A percentile compares a stretch with the other conserved stretches of the same genome.
phyloP scores from a whole-genome alignment of 2,329 filamentous ascomycete genomes.

The Sclerotinia nivalis region DNA sequence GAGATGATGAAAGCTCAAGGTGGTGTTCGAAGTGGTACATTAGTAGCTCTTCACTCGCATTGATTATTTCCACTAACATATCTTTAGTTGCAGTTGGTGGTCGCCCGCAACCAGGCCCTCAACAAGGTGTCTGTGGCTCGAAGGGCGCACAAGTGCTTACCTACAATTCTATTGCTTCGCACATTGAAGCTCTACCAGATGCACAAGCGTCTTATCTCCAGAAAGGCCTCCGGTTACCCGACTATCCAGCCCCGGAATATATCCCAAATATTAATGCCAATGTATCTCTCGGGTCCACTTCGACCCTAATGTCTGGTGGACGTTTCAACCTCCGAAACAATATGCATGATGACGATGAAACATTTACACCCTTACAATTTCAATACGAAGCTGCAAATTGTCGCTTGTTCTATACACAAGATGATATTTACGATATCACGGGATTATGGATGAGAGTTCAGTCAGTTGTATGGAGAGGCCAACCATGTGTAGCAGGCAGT shows the following conservation, averaged over 20 bases:
- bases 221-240: constrained; percentile 22
- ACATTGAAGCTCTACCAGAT: background rate
- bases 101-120: constrained; percentile 53
- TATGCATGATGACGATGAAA: constrained; percentile 35
- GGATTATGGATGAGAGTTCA: constrained; percentile 52
- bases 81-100: constrained; percentile 56
- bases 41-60: background rate
- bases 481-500: constrained; percentile 40
- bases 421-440: constrained; percentile 43
- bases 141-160: constrained; percentile 51
- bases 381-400: constrained; percentile 62
- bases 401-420: constrained; percentile 57
- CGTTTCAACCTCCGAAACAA: constrained; percentile 39
- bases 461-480: constrained; percentile 45
- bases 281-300: background rate
- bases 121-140: constrained; percentile 64
- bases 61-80: constrained; percentile 30
- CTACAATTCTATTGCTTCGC: background rate
- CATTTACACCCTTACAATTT: constrained; percentile 55
- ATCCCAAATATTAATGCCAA: constrained; percentile 38
- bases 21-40: constrained; percentile 31
- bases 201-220: constrained; percentile 5
- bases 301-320: background rate
- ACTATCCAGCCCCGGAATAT: constrained; percentile 40
- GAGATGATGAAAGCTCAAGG: constrained; percentile 53